A percentile compares a stretch with the other conserved stretches of the same genome.
Conservation (phyloP, 352 stramenopile genomes). For the Phytophthora syringae region DNA sequence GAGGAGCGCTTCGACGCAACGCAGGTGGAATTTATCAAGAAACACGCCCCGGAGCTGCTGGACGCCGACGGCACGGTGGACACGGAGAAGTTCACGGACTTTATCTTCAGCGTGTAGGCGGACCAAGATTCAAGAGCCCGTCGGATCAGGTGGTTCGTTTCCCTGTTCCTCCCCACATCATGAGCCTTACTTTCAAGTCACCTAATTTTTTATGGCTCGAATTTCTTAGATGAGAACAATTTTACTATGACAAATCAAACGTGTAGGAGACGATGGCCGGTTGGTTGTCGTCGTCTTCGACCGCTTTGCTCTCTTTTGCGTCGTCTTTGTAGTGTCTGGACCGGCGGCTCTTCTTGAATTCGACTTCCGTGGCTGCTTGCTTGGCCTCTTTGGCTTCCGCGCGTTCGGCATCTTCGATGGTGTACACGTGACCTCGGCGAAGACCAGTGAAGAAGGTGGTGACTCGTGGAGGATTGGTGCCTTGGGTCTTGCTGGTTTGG, state of each 20-base stretch:
- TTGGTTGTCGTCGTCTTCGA: conserved; percentile 39
- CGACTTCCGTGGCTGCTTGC: conserved; percentile 18
- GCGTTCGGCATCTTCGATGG: conserved; percentile 41
- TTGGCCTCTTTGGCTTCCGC: conserved; percentile 31
- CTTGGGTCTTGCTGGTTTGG: conserved; percentile 84
- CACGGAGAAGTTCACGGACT: conserved; percentile 76
- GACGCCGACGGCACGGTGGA: conserved; percentile 65
- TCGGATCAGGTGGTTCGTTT: conserved; percentile 21
- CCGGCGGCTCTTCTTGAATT: conserved; percentile 31
- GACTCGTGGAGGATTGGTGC: conserved; percentile 85
- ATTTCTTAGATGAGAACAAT: conserved; percentile 44
- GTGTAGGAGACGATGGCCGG: conserved; percentile 72
- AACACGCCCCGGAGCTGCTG: conserved; percentile 61
- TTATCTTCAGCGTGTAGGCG: conserved; percentile 83
- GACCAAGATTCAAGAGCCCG: conserved; percentile 9
- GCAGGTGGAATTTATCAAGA: conserved; percentile 84
- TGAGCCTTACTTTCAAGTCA: conserved; percentile 31
- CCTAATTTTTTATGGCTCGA: conserved; percentile 41
- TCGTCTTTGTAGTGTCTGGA: conserved; percentile 38
- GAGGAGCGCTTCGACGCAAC: conserved; percentile 81
- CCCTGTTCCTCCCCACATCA: conserved; percentile 15
- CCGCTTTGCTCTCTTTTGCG: conserved; percentile 34
- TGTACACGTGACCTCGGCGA: conserved; percentile 46
- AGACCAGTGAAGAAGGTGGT: conserved; percentile 84
- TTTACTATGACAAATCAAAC: conserved; percentile 68